A percentile compares a stretch with the other conserved stretches of the same genome.
These are phyloP conservation scores for Fraxinus pennsylvanica DNA, from an alignment of 257 asterid genomes.

Conservation along the genomic window DNA sequence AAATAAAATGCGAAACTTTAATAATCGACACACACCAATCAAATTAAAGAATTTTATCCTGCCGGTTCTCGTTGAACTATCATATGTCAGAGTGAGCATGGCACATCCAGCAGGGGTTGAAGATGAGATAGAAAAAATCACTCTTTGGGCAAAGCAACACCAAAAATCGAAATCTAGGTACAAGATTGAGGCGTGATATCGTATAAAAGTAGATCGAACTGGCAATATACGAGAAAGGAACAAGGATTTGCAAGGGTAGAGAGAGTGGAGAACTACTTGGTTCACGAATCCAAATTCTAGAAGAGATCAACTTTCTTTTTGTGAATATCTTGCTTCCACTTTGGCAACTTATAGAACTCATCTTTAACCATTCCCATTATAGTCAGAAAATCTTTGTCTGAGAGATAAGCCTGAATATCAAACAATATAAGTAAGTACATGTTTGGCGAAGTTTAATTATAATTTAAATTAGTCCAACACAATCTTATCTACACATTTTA, in stretches of 20 bases:
- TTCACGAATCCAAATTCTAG: conserved; percentile 38
- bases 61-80: conserved; percentile 27
- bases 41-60: conserved; percentile 44
- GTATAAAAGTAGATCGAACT: conserved; percentile 37
- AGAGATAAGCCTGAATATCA: conserved; percentile 74
- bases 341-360: conserved; percentile 66
- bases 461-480: no score
- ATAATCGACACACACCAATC: conserved; percentile 41
- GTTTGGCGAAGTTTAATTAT: no score
- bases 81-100: conserved; percentile 7
- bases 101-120: conserved; percentile 20
- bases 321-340: conserved; percentile 86
- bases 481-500: no score
- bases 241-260: conserved; percentile 22
- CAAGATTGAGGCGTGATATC: conserved; percentile 33
- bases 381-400: conserved; percentile 69
- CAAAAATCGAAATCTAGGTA: conserved; percentile 18
- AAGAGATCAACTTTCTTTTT: conserved; percentile 87
- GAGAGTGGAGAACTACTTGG: conserved; percentile 15
- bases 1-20: conserved; percentile 20
- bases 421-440: conserved; percentile 11
- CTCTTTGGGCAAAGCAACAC: conserved; percentile 40
- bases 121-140: conserved; percentile 24
- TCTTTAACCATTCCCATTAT: conserved; percentile 68
- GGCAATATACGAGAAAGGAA: conserved; percentile 22